These are phyloP conservation scores for Ceratocystis ficicola DNA, from an alignment of 2,329 filamentous ascomycete species.

Conservation along the genomic window DNA sequence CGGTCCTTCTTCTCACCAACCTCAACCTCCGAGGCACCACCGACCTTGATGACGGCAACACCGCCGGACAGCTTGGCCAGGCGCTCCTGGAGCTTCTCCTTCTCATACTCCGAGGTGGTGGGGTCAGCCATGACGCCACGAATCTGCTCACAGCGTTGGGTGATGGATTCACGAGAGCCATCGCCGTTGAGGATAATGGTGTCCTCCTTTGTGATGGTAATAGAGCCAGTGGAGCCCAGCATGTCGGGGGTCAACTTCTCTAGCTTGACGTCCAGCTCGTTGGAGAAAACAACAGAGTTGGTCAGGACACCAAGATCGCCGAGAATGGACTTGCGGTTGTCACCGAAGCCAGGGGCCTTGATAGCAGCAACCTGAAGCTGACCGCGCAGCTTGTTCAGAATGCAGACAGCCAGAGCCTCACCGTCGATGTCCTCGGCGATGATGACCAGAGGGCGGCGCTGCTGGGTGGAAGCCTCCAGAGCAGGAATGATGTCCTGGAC, in stretches of 20 bases:
- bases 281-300: conserved; percentile 93
- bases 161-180: conserved; percentile 83
- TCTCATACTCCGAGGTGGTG: conserved; percentile 95
- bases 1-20: conserved; percentile 99
- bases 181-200: conserved; percentile 97
- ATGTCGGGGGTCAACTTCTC: conserved; percentile 94
- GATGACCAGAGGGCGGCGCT: conserved; percentile 91
- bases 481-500: conserved; percentile 98
- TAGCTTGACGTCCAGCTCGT: conserved; percentile 97
- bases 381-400: conserved; percentile 98
- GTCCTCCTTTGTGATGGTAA: conserved; percentile 99
- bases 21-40: conserved; percentile 94
- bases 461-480: conserved; percentile 90
- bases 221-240: conserved; percentile 92
- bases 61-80: conserved; percentile 97
- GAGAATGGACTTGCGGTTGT: conserved; percentile 99
- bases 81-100: conserved; percentile 99
- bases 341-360: conserved; percentile 97
- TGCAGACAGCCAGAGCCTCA: conserved; percentile 95
- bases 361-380: conserved; percentile 97
- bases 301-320: conserved; percentile 92
- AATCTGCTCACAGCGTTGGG: conserved; percentile 97
- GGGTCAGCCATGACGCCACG: conserved; percentile 91
- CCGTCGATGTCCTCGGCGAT: conserved; percentile 99
- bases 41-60: conserved; percentile 98